phyloP scores from a whole-genome alignment of 1,284 basidiomycete genomes.

The Cutaneotrichosporon cutaneum region DNA sequence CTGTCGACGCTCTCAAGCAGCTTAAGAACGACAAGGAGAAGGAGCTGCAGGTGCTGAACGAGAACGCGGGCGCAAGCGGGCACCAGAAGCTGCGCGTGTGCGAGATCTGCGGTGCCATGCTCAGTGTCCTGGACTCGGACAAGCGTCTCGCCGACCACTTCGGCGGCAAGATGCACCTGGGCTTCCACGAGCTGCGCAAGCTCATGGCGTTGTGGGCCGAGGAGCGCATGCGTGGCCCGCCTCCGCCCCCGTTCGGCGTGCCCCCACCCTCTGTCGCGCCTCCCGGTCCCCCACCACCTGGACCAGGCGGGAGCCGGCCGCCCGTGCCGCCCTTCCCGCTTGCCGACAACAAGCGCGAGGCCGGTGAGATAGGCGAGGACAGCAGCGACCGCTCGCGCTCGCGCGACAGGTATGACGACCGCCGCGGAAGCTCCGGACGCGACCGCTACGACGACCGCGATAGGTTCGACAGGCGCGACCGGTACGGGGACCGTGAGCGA shows the following conservation, averaged over 20 bases:
- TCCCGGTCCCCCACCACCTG: slow-evolving; percentile 14
- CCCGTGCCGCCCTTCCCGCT: slow-evolving; percentile 33
- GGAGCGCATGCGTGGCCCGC: slow-evolving; percentile 71
- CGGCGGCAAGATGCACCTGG: slow-evolving; percentile 99
- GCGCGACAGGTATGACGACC: slow-evolving; percentile 57
- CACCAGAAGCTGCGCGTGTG: slow-evolving; percentile 99
- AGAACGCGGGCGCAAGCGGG: slow-evolving; percentile 96
- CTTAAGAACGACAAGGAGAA: slow-evolving; percentile 97
- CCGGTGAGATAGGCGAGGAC: slow-evolving; percentile 50
- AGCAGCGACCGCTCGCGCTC: slow-evolving; percentile 60
- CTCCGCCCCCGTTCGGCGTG: slow-evolving; percentile 9
- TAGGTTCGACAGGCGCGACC: slow-evolving; percentile 11
- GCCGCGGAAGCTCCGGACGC: slow-evolving; percentile 25
- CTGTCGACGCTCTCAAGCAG: slow-evolving; percentile 94
- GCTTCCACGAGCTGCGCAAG: slow-evolving; percentile 95
- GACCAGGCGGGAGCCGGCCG: slow-evolving; percentile 21
- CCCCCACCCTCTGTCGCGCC: slow-evolving; percentile 24
- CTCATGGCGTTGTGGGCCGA: slow-evolving; percentile 85
- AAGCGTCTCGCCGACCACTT: slow-evolving; percentile 98
- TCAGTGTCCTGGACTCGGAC: slow-evolving; percentile 97
- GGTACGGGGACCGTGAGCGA: slow-evolving; percentile 56
- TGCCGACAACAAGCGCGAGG: slow-evolving; percentile 51
- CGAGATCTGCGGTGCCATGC: slow-evolving; percentile 98
- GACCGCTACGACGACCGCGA: slow-evolving; percentile 28
- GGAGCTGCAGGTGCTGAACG: slow-evolving; percentile 92